Conservation (phyloP, 371 early-diverging fungal species). For the Mucor sp. region DNA sequence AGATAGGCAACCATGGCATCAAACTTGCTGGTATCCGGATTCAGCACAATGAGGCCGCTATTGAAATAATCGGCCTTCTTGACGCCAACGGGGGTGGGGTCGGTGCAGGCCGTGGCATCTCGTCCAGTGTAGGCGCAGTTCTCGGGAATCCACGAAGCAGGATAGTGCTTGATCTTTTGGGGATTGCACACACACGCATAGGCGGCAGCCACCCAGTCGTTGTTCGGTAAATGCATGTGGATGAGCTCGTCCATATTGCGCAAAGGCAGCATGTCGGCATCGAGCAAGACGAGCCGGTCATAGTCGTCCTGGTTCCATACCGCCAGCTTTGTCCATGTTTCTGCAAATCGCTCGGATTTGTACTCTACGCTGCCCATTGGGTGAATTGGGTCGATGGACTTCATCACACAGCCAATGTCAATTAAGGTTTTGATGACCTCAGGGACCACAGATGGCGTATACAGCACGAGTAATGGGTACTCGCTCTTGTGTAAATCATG, state of each 20-base stretch:
- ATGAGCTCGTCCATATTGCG: conserved; percentile 79
- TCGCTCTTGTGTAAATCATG: conserved; percentile 59
- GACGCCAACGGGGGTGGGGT: background rate
- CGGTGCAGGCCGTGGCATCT: conserved; percentile 10
- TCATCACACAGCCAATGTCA: conserved; percentile 66
- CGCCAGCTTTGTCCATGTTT: conserved; percentile 87
- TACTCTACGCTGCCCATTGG: conserved; percentile 72
- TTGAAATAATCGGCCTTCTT: conserved; percentile 46
- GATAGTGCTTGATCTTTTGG: conserved; percentile 38
- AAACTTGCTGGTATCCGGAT: conserved; percentile 35
- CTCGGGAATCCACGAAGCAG: conserved; percentile 46
- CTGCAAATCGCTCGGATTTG: conserved; percentile 33
- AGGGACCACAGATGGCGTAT: conserved; percentile 56
- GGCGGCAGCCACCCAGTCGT: conserved; percentile 42
- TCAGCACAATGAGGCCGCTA: conserved; percentile 54
- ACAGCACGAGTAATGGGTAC: conserved; percentile 69
- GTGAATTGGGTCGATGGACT: conserved; percentile 67
- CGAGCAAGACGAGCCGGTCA: conserved; percentile 74
- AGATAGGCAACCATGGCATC: conserved; percentile 26
- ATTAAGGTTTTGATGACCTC: conserved; percentile 49
- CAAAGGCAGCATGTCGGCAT: conserved; percentile 85
- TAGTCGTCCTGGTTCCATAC: conserved; percentile 73
- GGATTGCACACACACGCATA: conserved; percentile 59
- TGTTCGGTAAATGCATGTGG: conserved; percentile 21
- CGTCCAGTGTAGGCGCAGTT: conserved; percentile 46